Conservation (phyloP, 2,329 filamentous ascomycete genomes). For the Plenodomus lindquistii region DNA sequence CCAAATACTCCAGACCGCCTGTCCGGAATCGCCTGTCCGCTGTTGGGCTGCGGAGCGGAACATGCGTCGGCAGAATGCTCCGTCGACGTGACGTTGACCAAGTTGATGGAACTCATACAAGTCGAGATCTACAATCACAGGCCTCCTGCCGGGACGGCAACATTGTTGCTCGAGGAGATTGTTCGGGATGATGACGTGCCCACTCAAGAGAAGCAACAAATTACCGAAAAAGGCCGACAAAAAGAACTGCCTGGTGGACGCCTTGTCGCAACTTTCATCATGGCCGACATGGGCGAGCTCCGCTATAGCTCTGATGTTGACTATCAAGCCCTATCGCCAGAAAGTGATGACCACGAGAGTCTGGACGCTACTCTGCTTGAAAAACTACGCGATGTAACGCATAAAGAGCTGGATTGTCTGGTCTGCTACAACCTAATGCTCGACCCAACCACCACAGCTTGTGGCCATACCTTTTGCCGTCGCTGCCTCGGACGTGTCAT, state of each 20-base stretch:
- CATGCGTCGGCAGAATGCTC: constrained; percentile 79
- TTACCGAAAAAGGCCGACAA: constrained; percentile 30
- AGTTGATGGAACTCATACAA: constrained; percentile 61
- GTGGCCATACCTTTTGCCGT: constrained; percentile 88
- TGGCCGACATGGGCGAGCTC: constrained; percentile 66
- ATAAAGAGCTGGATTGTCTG: constrained; percentile 81
- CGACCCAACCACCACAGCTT: constrained; percentile 81
- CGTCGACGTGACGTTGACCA: constrained; percentile 75
- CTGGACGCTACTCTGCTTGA: constrained; percentile 58
- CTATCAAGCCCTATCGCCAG: constrained; percentile 49
- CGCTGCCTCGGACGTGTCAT: constrained; percentile 75
- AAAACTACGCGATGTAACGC: constrained; percentile 63
- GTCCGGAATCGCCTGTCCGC: constrained; percentile 75
- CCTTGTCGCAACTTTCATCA: constrained; percentile 67
- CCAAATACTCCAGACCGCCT: constrained; percentile 69
- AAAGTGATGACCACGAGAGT: constrained; percentile 43
- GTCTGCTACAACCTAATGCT: constrained; percentile 82
- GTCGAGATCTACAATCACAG: constrained; percentile 54
- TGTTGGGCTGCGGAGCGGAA: constrained; percentile 66
- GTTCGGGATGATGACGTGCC: constrained; percentile 38
- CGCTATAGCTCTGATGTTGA: constrained; percentile 59
- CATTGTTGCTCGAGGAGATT: constrained; percentile 49
- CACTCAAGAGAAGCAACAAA: constrained; percentile 40
- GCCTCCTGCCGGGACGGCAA: constrained; percentile 36
- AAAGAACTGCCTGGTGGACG: constrained; percentile 59